phyloP scores from a whole-genome alignment of 1,139 yeast species.

The Pichia sp. region DNA sequence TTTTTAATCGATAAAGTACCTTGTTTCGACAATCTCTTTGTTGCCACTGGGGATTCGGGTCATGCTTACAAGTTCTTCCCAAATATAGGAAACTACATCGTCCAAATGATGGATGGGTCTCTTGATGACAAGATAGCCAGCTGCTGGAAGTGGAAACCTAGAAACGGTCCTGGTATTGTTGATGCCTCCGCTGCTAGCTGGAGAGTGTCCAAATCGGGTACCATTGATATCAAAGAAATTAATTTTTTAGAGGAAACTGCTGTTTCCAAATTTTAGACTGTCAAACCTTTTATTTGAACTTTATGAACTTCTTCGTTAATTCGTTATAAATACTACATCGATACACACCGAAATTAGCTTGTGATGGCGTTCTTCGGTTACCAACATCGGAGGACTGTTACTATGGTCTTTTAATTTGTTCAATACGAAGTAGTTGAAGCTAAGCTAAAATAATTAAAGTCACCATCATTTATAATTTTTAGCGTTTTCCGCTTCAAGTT shows the following conservation, averaged over 20 bases:
- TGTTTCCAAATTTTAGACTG: slow-evolving; percentile 7
- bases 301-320: too few relatives aligned
- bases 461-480: not conserved
- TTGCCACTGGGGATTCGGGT: slow-evolving; percentile 40
- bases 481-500: slow-evolving; percentile 8
- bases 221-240: slow-evolving; percentile 32
- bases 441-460: not conserved
- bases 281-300: not conserved
- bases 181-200: slow-evolving; percentile 33
- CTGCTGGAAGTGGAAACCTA: slow-evolving; percentile 35
- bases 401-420: too few relatives aligned
- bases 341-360: too few relatives aligned
- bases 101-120: slow-evolving; percentile 28
- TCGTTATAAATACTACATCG: too few relatives aligned
- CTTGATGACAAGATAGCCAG: slow-evolving; percentile 26
- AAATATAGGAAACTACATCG: slow-evolving; percentile 40
- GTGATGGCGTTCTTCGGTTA: too few relatives aligned
- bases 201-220: slow-evolving; percentile 31
- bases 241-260: slow-evolving; percentile 17
- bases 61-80: slow-evolving; percentile 44
- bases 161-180: slow-evolving; percentile 18
- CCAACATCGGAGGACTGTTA: too few relatives aligned
- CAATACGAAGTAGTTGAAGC: too few relatives aligned
- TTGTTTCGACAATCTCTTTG: slow-evolving; percentile 29
- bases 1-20: slow-evolving; percentile 44